These are phyloP conservation scores for Starmerella ratchasimensis DNA, from an alignment of 805 yeast species.

Conservation along the genomic window DNA sequence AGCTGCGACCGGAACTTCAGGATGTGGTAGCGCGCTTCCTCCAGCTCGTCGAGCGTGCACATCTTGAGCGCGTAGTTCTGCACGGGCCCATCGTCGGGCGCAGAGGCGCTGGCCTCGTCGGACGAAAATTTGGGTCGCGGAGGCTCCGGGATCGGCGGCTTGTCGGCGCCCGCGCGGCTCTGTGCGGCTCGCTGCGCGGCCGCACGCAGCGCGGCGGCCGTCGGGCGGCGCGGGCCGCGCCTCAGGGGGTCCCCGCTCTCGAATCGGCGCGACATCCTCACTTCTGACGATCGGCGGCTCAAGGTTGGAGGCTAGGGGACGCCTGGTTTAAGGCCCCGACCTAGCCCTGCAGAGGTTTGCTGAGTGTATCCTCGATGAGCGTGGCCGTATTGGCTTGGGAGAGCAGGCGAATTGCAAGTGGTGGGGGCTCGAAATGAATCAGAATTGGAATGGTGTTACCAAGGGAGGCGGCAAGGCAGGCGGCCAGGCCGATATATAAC, in stretches of 20 bases:
- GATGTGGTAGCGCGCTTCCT: constrained; percentile 63
- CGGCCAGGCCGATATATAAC: too few relatives aligned
- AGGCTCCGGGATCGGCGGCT: not conserved
- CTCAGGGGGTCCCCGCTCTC: constrained; percentile 21
- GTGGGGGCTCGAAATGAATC: too few relatives aligned
- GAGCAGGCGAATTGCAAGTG: too few relatives aligned
- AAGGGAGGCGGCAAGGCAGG: too few relatives aligned
- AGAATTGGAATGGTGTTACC: too few relatives aligned
- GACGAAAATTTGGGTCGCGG: constrained; percentile 9
- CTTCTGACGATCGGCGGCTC: not conserved
- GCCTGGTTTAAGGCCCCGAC: too few relatives aligned
- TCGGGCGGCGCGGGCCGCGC: constrained; percentile 17
- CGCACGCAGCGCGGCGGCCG: constrained; percentile 9
- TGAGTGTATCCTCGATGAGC: too few relatives aligned
- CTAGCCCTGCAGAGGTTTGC: too few relatives aligned
- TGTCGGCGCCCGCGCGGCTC: not conserved
- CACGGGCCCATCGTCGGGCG: constrained; percentile 9
- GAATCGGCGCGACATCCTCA: constrained; percentile 14
- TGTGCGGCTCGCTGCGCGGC: constrained; percentile 6
- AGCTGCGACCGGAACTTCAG: constrained; percentile 64
- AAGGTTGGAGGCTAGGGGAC: not conserved
- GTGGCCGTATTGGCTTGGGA: too few relatives aligned
- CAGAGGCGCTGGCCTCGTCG: constrained; percentile 8
- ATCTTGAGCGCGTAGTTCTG: constrained; percentile 51
- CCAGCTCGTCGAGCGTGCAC: constrained; percentile 56